phyloP scores from a whole-genome alignment of 345 rosid species.

The Nasturtium officinale region DNA sequence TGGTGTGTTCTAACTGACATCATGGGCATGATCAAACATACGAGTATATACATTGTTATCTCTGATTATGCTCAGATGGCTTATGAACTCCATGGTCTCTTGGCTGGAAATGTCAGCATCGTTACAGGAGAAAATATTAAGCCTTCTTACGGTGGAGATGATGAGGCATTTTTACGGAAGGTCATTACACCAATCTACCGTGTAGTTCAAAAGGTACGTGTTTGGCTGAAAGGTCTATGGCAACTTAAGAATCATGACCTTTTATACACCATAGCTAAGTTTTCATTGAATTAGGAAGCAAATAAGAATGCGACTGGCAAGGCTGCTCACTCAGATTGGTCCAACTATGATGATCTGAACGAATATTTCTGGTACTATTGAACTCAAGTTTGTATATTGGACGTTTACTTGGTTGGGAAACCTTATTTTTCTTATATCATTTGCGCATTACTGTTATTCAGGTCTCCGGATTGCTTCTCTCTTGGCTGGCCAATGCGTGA shows the following conservation, averaged over 20 bases:
- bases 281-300: conserved; percentile 70
- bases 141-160: conserved; percentile 98
- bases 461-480: conserved; percentile 96
- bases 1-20: conserved; percentile 3
- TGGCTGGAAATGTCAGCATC: conserved; percentile 98
- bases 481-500: conserved; percentile 99
- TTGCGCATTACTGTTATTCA: conserved; percentile 41
- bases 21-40: conserved; percentile 18
- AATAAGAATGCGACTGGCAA: conserved; percentile 68
- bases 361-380: conserved; percentile 89
- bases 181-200: conserved; percentile 89
- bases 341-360: conserved; percentile 97
- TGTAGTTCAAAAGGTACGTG: conserved; percentile 72
- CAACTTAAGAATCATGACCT: conserved; percentile 19
- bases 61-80: conserved; percentile 73
- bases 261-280: conserved; percentile 30
- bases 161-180: conserved; percentile 89
- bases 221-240: conserved; percentile 5
- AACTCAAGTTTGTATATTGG: conserved; percentile 32
- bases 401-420: conserved; percentile 17
- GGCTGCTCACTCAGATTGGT: conserved; percentile 87
- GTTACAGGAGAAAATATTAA: conserved; percentile 97
- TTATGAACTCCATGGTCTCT: conserved; percentile 93
- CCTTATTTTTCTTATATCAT: conserved; percentile 11
- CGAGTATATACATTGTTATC: neutral